phyloP scores from a whole-genome alignment of 192 early-diverging fungal species.

The Endogone sp. region DNA sequence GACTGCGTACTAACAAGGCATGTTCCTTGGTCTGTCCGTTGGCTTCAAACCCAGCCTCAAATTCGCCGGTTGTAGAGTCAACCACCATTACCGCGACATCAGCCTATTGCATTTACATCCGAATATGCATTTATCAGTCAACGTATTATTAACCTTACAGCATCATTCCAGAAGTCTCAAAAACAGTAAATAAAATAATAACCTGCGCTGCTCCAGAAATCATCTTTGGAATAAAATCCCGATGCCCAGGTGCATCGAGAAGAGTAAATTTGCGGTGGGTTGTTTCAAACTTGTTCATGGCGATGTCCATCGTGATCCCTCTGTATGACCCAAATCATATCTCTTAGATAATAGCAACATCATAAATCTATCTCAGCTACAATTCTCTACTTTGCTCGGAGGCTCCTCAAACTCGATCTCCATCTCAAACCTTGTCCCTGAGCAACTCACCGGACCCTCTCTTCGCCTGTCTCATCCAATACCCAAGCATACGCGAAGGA shows the following conservation, averaged over 20 bases:
- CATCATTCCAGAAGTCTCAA: not conserved
- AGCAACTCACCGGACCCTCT: slow-evolving; percentile 57
- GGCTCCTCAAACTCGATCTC: not conserved
- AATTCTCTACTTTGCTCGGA: too few species aligned
- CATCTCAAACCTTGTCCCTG: not conserved
- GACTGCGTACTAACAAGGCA: slow-evolving; percentile 81
- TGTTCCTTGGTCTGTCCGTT: slow-evolving; percentile 98
- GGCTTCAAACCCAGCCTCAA: slow-evolving; percentile 92
- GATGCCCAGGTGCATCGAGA: slow-evolving; percentile 95
- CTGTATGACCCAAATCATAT: slow-evolving; percentile 22
- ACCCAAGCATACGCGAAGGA: slow-evolving; percentile 99
- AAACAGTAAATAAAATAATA: slow-evolving; percentile 2
- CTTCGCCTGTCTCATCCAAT: slow-evolving; percentile 94
- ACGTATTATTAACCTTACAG: slow-evolving; percentile 3
- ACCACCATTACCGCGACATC: slow-evolving; percentile 95
- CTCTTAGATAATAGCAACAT: too few species aligned
- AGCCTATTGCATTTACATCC: slow-evolving; percentile 44
- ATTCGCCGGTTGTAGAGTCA: slow-evolving; percentile 83
- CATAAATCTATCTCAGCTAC: too few species aligned
- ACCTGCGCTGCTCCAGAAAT: slow-evolving; percentile 89
- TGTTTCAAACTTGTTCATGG: slow-evolving; percentile 86
- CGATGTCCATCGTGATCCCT: slow-evolving; percentile 98
- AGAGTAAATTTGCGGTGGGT: slow-evolving; percentile 73
- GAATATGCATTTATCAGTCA: too few species aligned
- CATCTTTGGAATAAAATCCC: slow-evolving; percentile 99